Evolutionary conservation across 2,329 filamentous ascomycete species (phyloP), one percentile per base, ranked within the genome.

Genomic region (Calycina herbarum): DNA sequence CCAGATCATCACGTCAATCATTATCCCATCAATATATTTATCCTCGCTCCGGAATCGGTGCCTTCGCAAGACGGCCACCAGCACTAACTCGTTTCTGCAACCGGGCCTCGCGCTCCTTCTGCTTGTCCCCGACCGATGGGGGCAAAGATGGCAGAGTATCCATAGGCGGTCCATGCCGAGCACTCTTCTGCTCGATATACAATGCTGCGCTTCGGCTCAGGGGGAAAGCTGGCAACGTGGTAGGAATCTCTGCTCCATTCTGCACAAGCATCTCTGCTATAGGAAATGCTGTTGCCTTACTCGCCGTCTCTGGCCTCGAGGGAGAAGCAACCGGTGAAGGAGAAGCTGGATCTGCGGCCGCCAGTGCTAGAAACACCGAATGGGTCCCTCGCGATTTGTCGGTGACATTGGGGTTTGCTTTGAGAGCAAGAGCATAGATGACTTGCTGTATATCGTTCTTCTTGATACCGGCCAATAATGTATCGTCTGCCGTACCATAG

Each of bases 381-480:
- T 96, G 94, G 0, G 94, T 97, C 54, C 90, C 91, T 63, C 95
- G 87, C 48, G 93, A 95, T 69, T 89, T 92, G 77, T 99, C 95
- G 5, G 88, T 82, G 2, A 89, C 86, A 74, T 99, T 99, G 15
- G 94, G 92, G 73, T 94, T 97, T 15, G 92, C 95, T 67, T 86
- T 86, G 38, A 97, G 83, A 1, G 95, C 93, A 58, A 99, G 83
- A 3, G 92, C 94, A 73, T 97, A 96, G 31, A 99, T 86, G 29
- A 97, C 93, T 69, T 93, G 91, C 74, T 95, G 91, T 64, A 99
- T 92, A 75, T 99, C 94, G 77, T 97, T 97, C 79, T 89, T 93
- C 83, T 98, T 99, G 77, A 98, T 94, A 10, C 92, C 94, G 5
- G 94, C 93, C 48, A 99, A 82, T 5, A 99, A 84, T 0, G 92